Percentiles rank a stretch among this genome's conserved stretches.
phyloP scores from a whole-genome alignment of 768 basidiomycete genomes.

The Basidioascus undulatus region DNA sequence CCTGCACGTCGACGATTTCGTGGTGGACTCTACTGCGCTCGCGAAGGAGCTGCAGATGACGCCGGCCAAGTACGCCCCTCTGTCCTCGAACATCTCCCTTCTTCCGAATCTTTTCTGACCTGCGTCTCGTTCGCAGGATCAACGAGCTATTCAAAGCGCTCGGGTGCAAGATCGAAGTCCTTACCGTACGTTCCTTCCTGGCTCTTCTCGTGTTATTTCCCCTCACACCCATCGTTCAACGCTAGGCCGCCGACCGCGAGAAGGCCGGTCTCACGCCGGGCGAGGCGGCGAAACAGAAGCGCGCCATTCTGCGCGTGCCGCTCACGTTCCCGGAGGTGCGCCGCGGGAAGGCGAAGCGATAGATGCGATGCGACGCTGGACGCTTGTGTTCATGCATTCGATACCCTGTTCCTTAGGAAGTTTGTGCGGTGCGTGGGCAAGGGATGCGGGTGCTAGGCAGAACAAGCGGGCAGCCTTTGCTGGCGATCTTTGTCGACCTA shows the following conservation, averaged over 20 bases:
- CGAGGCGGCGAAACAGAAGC: slow-evolving; percentile 35
- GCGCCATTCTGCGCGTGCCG: slow-evolving; percentile 50
- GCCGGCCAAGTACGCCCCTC: slow-evolving; percentile 31
- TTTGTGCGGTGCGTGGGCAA: too few relatives aligned
- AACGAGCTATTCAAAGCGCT: slow-evolving; percentile 51
- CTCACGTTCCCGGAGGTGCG: slow-evolving; percentile 54
- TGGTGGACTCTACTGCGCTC: slow-evolving; percentile 38
- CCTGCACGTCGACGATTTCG: slow-evolving; percentile 52
- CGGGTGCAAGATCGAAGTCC: slow-evolving; percentile 45
- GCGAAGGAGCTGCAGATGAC: slow-evolving; percentile 51
- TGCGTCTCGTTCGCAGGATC: slow-evolving; percentile 21
- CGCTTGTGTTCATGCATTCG: too few relatives aligned
- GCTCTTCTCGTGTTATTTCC: too few relatives aligned
- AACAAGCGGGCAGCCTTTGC: too few relatives aligned
- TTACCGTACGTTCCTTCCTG: too few relatives aligned
- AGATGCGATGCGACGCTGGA: too few relatives aligned
- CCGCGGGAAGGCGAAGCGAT: slow-evolving; percentile 5
- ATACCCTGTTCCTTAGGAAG: too few relatives aligned
- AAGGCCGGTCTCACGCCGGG: slow-evolving; percentile 37
- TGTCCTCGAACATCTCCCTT: neutral
- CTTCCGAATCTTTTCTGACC: neutral
- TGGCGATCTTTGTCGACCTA: too few relatives aligned
- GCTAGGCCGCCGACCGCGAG: slow-evolving; percentile 33
- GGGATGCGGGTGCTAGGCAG: too few relatives aligned
- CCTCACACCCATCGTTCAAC: too few relatives aligned